Percentiles rank a stretch among this genome's conserved stretches.
Conservation (phyloP, 164 flowering plant genomes). For the Platanus orientalis region DNA sequence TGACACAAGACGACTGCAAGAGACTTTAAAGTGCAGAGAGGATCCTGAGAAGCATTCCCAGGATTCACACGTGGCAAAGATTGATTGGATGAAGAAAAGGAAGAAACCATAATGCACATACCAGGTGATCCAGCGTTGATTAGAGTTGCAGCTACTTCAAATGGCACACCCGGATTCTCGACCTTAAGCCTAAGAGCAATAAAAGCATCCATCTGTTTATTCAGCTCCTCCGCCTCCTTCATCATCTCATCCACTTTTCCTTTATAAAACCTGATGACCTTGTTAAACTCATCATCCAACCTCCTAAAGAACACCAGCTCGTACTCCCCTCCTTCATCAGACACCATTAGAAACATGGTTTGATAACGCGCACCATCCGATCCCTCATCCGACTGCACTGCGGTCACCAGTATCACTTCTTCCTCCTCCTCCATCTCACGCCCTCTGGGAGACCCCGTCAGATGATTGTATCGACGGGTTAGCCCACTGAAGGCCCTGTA, state of each 20-base stretch:
- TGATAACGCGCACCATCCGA: slow-evolving; percentile 8
- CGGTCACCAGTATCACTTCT: slow-evolving; percentile 24
- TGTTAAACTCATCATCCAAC: slow-evolving; percentile 38
- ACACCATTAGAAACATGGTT: slow-evolving; percentile 25
- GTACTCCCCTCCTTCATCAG: slow-evolving; percentile 32
- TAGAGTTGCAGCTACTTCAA: too few species aligned
- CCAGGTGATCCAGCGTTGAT: too few species aligned
- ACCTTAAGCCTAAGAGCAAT: slow-evolving; percentile 35
- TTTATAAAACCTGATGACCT: slow-evolving; percentile 27
- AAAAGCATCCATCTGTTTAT: slow-evolving; percentile 38
- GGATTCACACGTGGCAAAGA: too few species aligned
- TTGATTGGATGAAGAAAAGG: too few species aligned
- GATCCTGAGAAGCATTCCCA: too few species aligned
- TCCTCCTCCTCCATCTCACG: slow-evolving; percentile 14
- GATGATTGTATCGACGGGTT: slow-evolving; percentile 4
- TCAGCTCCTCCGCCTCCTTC: slow-evolving; percentile 26
- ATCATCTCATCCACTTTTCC: slow-evolving; percentile 31
- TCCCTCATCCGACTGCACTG: slow-evolving; percentile 9
- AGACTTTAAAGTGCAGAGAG: too few species aligned
- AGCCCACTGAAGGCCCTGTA: slow-evolving; percentile 53
- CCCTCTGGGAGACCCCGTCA: background rate
- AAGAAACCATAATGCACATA: too few species aligned
- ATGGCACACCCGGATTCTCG: too few species aligned
- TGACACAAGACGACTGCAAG: too few species aligned
- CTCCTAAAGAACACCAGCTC: slow-evolving; percentile 28